Conservation (phyloP, 805 yeast species). For the Nematodospora valgi region DNA sequence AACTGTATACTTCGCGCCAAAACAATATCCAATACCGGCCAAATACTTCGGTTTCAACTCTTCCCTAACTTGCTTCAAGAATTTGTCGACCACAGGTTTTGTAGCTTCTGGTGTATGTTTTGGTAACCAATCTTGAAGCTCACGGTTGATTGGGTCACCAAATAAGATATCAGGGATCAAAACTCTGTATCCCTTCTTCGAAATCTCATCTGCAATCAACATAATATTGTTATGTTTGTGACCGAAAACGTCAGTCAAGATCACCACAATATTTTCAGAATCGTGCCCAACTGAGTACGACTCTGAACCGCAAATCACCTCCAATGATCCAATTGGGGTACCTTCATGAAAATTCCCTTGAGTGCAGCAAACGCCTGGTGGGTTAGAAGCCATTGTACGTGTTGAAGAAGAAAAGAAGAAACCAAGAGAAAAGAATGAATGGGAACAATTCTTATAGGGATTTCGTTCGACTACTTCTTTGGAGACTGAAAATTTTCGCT, state of each 20-base stretch:
- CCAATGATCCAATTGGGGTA: slow-evolving; percentile 41
- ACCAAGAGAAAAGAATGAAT: too few relatives aligned
- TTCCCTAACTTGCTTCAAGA: slow-evolving; percentile 40
- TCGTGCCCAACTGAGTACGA: slow-evolving; percentile 29
- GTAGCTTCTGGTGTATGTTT: slow-evolving; percentile 52
- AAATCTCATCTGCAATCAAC: slow-evolving; percentile 65
- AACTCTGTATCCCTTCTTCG: slow-evolving; percentile 59
- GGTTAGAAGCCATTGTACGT: slow-evolving; percentile 43
- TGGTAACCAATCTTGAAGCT: slow-evolving; percentile 45
- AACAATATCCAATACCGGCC: slow-evolving; percentile 76
- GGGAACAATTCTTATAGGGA: too few relatives aligned
- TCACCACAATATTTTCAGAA: slow-evolving; percentile 50
- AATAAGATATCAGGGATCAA: slow-evolving; percentile 73
- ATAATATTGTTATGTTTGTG: slow-evolving; percentile 51
- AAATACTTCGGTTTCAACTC: slow-evolving; percentile 33
- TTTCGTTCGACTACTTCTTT: too few relatives aligned
- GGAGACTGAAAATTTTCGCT: too few relatives aligned
- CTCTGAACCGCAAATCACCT: slow-evolving; percentile 39
- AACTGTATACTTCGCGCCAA: slow-evolving; percentile 71
- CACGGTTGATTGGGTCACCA: slow-evolving; percentile 35
- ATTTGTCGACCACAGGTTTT: slow-evolving; percentile 46
- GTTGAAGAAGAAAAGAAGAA: background rate
- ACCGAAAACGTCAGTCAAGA: slow-evolving; percentile 72
- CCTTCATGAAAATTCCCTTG: slow-evolving; percentile 47
- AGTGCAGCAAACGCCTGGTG: slow-evolving; percentile 50